These are phyloP conservation scores for Penicillium sp. DNA, from an alignment of 2,329 filamentous ascomycete species.

Conservation along the genomic window DNA sequence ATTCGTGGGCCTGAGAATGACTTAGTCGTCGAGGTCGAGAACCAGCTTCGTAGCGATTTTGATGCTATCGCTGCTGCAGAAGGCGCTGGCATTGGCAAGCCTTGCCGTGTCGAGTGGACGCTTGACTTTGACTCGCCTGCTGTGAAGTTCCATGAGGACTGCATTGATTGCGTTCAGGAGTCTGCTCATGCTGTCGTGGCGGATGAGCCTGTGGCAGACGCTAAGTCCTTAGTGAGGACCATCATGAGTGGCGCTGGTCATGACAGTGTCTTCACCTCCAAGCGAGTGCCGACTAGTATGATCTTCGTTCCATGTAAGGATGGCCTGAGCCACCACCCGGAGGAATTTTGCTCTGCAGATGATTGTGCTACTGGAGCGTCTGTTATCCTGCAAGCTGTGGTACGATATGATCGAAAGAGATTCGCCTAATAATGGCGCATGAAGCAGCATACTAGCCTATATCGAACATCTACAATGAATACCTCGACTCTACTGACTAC, in stretches of 20 bases:
- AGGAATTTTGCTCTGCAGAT: constrained; percentile 61
- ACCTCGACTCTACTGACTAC: constrained; percentile 9
- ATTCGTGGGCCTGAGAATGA: constrained; percentile 61
- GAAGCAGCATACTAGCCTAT: not conserved
- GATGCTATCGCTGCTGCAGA: constrained; percentile 59
- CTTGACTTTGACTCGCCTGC: constrained; percentile 63
- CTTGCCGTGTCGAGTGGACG: constrained; percentile 58
- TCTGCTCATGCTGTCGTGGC: constrained; percentile 61
- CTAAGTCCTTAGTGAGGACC: constrained; percentile 46
- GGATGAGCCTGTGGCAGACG: constrained; percentile 40
- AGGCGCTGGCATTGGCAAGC: constrained; percentile 52
- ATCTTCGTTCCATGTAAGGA: constrained; percentile 66
- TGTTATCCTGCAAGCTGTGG: constrained; percentile 37
- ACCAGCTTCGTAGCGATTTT: constrained; percentile 59
- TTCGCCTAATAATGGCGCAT: constrained; percentile 28
- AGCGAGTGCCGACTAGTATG: constrained; percentile 63
- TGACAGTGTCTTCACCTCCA: constrained; percentile 63
- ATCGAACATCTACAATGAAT: not conserved
- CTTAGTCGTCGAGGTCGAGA: constrained; percentile 59
- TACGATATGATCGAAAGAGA: constrained; percentile 41
- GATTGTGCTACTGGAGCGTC: constrained; percentile 59
- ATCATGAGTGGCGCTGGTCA: constrained; percentile 68
- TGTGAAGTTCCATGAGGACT: constrained; percentile 65
- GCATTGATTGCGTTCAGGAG: constrained; percentile 63
- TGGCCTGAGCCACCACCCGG: constrained; percentile 64